Evolutionary conservation across 2,329 filamentous ascomycete species (phyloP).

Genomic region (Aspergillus nomiae): DNA sequence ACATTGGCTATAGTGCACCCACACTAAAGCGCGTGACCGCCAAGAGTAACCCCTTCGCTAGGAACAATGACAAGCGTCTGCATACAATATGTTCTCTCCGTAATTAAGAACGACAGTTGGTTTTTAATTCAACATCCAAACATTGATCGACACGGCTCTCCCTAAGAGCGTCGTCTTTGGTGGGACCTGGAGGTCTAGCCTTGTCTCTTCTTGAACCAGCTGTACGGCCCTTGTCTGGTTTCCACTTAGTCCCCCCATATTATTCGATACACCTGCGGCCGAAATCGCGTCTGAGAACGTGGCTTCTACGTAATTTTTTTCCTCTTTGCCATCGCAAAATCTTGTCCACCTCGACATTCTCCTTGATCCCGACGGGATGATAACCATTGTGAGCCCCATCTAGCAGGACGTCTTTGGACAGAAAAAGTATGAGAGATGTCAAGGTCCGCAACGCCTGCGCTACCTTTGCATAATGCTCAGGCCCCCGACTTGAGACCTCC

Average conservation of each 20-base stretch:
- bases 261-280: conserved; percentile 27
- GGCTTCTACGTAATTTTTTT: conserved; percentile 16
- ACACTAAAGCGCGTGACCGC: neutral
- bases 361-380: conserved; percentile 28
- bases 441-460: conserved; percentile 59
- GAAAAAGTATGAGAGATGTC: conserved; percentile 60
- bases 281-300: conserved; percentile 34
- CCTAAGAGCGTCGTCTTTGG: neutral
- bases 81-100: neutral
- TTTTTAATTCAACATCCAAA: neutral
- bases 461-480: conserved; percentile 59
- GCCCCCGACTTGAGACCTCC: conserved; percentile 31
- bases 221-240: conserved; percentile 9
- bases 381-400: conserved; percentile 21
- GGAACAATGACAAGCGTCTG: neutral
- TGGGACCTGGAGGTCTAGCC: conserved; percentile 3
- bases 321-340: neutral
- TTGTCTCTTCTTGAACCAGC: neutral
- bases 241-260: conserved; percentile 3
- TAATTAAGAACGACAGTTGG: neutral
- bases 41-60: neutral
- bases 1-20: neutral
- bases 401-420: conserved; percentile 21
- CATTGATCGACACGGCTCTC: neutral
- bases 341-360: neutral